Evolutionary conservation across 352 stramenopile genomes (phyloP).

Genomic region (Lagenidium sp.): DNA sequence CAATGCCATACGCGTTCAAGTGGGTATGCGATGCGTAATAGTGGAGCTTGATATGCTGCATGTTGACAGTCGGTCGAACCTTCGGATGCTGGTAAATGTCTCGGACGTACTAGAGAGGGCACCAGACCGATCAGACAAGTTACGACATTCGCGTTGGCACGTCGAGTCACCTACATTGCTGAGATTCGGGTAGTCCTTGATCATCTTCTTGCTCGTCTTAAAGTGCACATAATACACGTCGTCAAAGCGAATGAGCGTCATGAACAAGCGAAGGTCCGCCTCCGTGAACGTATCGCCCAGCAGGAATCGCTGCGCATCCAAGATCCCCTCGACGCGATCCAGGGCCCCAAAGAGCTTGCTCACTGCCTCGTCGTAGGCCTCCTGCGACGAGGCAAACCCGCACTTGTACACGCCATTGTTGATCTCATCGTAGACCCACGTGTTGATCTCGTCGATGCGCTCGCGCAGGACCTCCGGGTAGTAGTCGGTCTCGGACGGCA

Average conservation of each 20-base stretch:
- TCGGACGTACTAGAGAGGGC: conserved; percentile 38
- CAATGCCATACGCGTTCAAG: conserved; percentile 92
- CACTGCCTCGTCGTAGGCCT: conserved; percentile 81
- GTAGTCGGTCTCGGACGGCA: conserved; percentile 62
- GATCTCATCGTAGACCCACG: conserved; percentile 89
- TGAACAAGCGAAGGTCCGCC: conserved; percentile 73
- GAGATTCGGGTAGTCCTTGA: conserved; percentile 86
- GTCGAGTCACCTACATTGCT: conserved; percentile 51
- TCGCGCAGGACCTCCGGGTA: conserved; percentile 68
- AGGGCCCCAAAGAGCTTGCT: conserved; percentile 58
- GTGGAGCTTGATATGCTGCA: conserved; percentile 96
- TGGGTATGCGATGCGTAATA: conserved; percentile 94
- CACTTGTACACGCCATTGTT: conserved; percentile 92
- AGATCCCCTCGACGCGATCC: conserved; percentile 60
- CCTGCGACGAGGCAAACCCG: conserved; percentile 85
- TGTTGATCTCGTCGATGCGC: conserved; percentile 87
- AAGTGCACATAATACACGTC: conserved; percentile 83
- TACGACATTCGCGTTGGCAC: too few relatives aligned
- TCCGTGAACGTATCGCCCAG: conserved; percentile 63
- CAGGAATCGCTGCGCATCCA: conserved; percentile 57
- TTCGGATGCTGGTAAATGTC: conserved; percentile 92
- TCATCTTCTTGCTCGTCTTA: conserved; percentile 85
- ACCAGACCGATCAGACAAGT: neutral
- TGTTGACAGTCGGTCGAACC: conserved; percentile 86
- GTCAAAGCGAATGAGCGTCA: conserved; percentile 77